These are phyloP conservation scores for Lasiodiplodia sp. DNA, from an alignment of 2,329 filamentous ascomycete genomes.

Conservation along the genomic window DNA sequence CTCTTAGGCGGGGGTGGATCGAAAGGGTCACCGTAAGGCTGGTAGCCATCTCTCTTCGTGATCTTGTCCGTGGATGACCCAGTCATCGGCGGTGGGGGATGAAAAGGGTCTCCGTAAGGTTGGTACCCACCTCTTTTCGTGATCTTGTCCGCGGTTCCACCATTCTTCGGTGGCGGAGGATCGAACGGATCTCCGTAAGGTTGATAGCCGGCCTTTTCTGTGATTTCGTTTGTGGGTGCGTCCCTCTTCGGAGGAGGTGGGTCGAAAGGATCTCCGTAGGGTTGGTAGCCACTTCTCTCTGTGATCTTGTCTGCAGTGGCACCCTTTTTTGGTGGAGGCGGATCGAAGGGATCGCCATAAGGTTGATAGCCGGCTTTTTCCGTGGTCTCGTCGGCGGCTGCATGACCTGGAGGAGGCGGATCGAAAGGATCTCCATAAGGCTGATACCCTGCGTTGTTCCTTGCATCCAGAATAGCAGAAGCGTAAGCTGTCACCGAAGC, in stretches of 20 bases:
- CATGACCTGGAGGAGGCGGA: neutral
- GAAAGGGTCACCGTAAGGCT: neutral
- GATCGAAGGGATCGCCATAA: neutral
- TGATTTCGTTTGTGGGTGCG: neutral
- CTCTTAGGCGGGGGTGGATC: neutral
- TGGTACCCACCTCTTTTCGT: neutral
- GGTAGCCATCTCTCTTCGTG: neutral
- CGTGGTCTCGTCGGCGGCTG: neutral
- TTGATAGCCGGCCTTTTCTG: neutral
- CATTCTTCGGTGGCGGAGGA: neutral
- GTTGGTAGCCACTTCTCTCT: neutral
- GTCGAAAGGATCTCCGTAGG: neutral
- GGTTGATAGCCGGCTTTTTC: neutral
- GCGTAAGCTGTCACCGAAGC: neutral
- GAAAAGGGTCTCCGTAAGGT: neutral
- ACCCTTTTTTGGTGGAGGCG: neutral
- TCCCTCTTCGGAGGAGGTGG: neutral
- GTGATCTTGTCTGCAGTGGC: neutral
- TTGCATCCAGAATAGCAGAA: neutral
- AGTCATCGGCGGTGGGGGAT: neutral
- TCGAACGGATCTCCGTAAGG: neutral
- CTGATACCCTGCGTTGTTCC: neutral
- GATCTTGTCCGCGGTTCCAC: neutral
- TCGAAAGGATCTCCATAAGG: constrained; percentile 1
- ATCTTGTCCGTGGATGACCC: neutral